These are phyloP conservation scores for Moricandia moricandioides DNA, from an alignment of 345 rosid genomes.

Conservation along the genomic window DNA sequence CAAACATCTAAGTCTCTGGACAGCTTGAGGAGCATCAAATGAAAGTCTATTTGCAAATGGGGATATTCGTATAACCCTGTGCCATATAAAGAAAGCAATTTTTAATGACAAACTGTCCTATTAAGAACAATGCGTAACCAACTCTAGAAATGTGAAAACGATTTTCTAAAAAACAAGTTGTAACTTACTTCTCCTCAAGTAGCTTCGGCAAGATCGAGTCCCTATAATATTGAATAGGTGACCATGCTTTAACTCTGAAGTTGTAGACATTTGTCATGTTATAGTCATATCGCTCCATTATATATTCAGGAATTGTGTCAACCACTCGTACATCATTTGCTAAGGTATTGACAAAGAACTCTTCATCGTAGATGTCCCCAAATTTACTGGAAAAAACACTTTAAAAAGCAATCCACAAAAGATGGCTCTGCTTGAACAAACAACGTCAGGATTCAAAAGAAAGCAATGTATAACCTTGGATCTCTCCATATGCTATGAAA, in stretches of 20 bases:
- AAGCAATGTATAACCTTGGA: conserved; percentile 65
- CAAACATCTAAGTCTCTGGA: conserved; percentile 90
- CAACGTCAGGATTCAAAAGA: conserved; percentile 6
- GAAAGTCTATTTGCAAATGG: conserved; percentile 99
- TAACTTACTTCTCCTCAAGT: conserved; percentile 90
- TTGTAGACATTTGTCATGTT: conserved; percentile 90
- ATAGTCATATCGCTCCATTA: conserved; percentile 94
- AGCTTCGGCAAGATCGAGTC: conserved; percentile 87
- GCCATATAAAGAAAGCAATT: conserved; percentile 24
- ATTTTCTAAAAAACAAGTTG: conserved; percentile 6
- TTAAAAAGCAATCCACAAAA: conserved; percentile 16
- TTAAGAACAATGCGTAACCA: background rate
- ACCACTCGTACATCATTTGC: conserved; percentile 84
- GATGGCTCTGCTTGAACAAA: background rate
- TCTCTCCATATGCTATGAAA: conserved; percentile 98
- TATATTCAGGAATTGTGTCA: conserved; percentile 73
- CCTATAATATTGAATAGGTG: conserved; percentile 75
- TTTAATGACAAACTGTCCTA: conserved; percentile 8
- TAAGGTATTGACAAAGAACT: conserved; percentile 63
- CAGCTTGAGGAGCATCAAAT: conserved; percentile 88
- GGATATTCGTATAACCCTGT: conserved; percentile 93
- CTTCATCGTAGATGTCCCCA: conserved; percentile 83
- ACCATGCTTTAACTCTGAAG: conserved; percentile 98
- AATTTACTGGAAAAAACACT: conserved; percentile 61
- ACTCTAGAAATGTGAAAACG: background rate